Evolutionary conservation across 129 eudicot genomes (phyloP).

Genomic region (Lonicera japonica): DNA sequence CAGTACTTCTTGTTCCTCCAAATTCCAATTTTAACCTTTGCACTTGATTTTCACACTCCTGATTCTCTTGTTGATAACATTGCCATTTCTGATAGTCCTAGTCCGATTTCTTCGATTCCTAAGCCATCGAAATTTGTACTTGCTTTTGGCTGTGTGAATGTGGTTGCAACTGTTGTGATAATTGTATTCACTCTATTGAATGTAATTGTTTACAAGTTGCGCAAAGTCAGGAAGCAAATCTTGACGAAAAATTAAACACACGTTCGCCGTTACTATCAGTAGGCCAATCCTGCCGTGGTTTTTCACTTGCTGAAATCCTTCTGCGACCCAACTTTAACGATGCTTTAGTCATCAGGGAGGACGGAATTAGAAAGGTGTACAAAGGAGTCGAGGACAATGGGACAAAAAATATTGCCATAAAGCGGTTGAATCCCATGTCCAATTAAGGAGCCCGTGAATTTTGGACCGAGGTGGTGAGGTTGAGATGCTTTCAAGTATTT

Average conservation of each 20-base stretch:
- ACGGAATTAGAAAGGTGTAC: conserved; percentile 21
- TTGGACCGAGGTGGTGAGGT: conserved; percentile 12
- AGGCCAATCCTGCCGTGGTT: conserved; percentile 3
- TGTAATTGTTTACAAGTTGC: conserved; percentile 5
- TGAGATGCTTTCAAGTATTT: conserved; percentile 12
- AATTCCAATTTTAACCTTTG: too few species aligned
- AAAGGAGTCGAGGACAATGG: conserved; percentile 2
- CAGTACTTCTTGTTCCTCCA: too few species aligned
- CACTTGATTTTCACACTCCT: not conserved
- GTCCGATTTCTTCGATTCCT: not conserved
- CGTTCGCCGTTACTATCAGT: conserved; percentile 4
- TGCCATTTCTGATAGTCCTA: not conserved
- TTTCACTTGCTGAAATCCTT: conserved; percentile 2
- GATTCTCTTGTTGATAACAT: not conserved
- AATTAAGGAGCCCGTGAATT: conserved; percentile 1
- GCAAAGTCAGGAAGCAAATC: conserved; percentile 4
- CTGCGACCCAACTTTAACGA: conserved; percentile 1
- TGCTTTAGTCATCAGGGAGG: conserved; percentile 3
- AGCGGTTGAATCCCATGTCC: too few species aligned
- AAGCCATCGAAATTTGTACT: not conserved
- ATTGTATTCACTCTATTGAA: conserved; percentile 8
- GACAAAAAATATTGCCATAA: conserved; percentile 10
- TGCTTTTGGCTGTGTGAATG: not conserved
- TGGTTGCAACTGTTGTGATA: conserved; percentile 12
- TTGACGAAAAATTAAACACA: not conserved